Evolutionary conservation across 306 rosid species (phyloP).

Genomic region (Medicago lupulina): DNA sequence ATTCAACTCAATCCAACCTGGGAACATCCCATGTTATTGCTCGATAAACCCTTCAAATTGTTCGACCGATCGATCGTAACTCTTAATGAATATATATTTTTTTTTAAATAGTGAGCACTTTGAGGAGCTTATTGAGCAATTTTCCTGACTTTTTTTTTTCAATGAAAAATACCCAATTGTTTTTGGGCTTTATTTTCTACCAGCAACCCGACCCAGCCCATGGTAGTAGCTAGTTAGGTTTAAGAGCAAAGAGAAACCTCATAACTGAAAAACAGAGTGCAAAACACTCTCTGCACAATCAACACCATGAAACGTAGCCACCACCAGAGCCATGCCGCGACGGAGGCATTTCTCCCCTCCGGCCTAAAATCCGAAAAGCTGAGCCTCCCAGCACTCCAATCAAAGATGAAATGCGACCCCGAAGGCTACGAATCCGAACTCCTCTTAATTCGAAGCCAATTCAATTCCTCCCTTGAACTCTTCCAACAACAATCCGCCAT

Average conservation of each 20-base stretch:
- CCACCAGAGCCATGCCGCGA: constrained; percentile 27
- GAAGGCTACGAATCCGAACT: constrained; percentile 84
- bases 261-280: background rate
- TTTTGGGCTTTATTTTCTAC: background rate
- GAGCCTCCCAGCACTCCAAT: constrained; percentile 66
- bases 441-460: constrained; percentile 63
- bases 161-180: too few relatives aligned
- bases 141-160: too few relatives aligned
- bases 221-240: background rate
- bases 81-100: too few relatives aligned
- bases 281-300: background rate
- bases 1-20: too few relatives aligned
- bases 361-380: constrained; percentile 71
- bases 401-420: constrained; percentile 89
- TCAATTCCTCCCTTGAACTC: constrained; percentile 72
- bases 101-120: too few relatives aligned
- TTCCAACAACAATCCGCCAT: constrained; percentile 72
- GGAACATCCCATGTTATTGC: too few relatives aligned
- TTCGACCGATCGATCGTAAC: too few relatives aligned
- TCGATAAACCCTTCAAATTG: too few relatives aligned
- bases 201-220: background rate
- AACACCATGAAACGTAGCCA: background rate
- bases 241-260: background rate
- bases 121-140: too few relatives aligned
- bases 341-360: constrained; percentile 52